Conservation (phyloP, 202 grass and related monocot species). For the Eragrostis tef region DNA sequence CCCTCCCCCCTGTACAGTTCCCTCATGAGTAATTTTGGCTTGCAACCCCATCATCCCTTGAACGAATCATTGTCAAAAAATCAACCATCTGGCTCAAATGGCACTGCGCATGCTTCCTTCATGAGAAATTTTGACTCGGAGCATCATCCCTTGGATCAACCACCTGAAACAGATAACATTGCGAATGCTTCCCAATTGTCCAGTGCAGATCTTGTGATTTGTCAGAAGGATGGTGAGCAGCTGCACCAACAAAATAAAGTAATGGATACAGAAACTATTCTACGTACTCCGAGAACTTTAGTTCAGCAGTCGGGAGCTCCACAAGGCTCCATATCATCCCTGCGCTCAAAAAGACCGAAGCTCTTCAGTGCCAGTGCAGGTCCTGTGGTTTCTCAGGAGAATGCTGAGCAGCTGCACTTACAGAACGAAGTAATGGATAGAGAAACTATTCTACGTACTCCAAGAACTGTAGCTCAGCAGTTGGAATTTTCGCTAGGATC, state of each 20-base stretch:
- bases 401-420: no score
- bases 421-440: constrained; percentile 43
- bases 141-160: constrained; percentile 32
- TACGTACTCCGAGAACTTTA: constrained; percentile 47
- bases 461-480: constrained; percentile 41
- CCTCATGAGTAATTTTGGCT: constrained; percentile 28
- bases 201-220: constrained; percentile 29
- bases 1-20: constrained; percentile 38
- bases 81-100: constrained; percentile 45
- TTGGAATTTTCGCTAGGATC: constrained; percentile 51
- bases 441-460: constrained; percentile 53
- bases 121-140: constrained; percentile 33
- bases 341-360: constrained; percentile 54
- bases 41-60: constrained; percentile 29
- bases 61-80: constrained; percentile 38
- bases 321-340: constrained; percentile 58
- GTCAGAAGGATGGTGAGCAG: constrained; percentile 37
- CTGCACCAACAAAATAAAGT: constrained; percentile 39
- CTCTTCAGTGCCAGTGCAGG: constrained; percentile 36
- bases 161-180: constrained; percentile 40
- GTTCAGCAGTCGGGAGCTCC: constrained; percentile 46
- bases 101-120: constrained; percentile 30
- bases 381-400: background rate
- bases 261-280: constrained; percentile 47
- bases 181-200: constrained; percentile 33